Conservation (phyloP, 2,329 filamentous ascomycete species). For the Zymoseptoria tritici region DNA sequence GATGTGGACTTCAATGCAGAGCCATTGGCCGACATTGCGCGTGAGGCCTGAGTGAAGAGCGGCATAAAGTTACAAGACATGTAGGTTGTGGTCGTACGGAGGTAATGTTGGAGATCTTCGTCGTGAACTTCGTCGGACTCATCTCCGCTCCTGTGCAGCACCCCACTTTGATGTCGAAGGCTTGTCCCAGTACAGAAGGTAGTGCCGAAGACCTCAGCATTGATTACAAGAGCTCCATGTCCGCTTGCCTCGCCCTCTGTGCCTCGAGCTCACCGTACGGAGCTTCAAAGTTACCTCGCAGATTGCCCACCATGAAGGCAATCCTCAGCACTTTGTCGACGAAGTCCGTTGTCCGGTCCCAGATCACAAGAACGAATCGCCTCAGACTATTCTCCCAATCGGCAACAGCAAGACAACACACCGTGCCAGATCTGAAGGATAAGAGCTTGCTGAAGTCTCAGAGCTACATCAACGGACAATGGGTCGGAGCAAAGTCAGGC, state of each 20-base stretch:
- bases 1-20: not conserved
- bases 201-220: not conserved
- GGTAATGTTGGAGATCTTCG: not conserved
- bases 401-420: slow-evolving; percentile 9
- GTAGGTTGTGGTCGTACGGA: not conserved
- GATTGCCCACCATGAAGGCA: slow-evolving; percentile 16
- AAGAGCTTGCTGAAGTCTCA: slow-evolving; percentile 69
- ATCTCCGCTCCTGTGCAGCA: not conserved
- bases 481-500: slow-evolving; percentile 75
- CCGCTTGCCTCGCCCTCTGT: too few species aligned
- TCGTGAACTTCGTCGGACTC: not conserved
- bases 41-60: not conserved
- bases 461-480: slow-evolving; percentile 86
- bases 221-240: not conserved
- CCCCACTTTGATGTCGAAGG: not conserved
- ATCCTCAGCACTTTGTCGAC: slow-evolving; percentile 15
- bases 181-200: not conserved
- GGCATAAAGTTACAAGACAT: not conserved
- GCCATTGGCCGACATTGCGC: not conserved
- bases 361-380: slow-evolving; percentile 18
- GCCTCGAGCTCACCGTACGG: not conserved
- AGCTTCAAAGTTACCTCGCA: not conserved
- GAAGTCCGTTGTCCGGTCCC: slow-evolving; percentile 14
- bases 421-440: slow-evolving; percentile 37
- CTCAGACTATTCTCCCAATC: slow-evolving; percentile 15